Conservation (phyloP, 495 filamentous ascomycete species). For the Ramalina intermedia region DNA sequence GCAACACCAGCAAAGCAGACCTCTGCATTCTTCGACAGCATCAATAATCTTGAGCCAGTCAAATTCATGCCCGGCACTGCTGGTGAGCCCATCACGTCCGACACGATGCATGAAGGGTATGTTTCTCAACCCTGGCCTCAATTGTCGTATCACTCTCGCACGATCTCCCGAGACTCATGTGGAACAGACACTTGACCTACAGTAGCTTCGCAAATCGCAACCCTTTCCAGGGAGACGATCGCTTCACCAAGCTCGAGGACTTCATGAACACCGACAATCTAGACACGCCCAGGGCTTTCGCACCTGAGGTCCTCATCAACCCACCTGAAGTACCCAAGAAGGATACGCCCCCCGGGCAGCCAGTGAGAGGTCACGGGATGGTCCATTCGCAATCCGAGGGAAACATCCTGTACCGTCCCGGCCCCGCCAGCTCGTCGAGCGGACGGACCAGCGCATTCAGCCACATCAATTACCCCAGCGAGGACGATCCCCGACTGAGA, state of each 20-base stretch:
- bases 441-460: not conserved
- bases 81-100: not conserved
- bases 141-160: not conserved
- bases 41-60: conserved; percentile 14
- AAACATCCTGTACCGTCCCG: conserved; percentile 8
- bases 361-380: not conserved
- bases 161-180: not conserved
- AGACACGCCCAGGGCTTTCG: not conserved
- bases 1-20: conserved; percentile 6
- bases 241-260: conserved; percentile 10
- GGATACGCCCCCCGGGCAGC: conserved; percentile 5
- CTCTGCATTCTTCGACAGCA: conserved; percentile 1
- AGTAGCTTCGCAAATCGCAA: conserved; percentile 23
- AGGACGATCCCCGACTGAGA: not conserved
- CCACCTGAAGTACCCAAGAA: conserved; percentile 4
- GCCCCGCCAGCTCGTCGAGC: not conserved
- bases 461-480: not conserved
- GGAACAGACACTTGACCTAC: conserved; percentile 14
- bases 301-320: not conserved
- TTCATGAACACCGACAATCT: conserved; percentile 5
- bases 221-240: conserved; percentile 19
- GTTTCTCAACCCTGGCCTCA: not conserved
- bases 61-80: conserved; percentile 13
- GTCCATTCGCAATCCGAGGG: conserved; percentile 15
- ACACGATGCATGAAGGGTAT: conserved; percentile 8